These are phyloP conservation scores for Pyrenophora seminiperda DNA, from an alignment of 2,329 filamentous ascomycete species.

Conservation along the genomic window DNA sequence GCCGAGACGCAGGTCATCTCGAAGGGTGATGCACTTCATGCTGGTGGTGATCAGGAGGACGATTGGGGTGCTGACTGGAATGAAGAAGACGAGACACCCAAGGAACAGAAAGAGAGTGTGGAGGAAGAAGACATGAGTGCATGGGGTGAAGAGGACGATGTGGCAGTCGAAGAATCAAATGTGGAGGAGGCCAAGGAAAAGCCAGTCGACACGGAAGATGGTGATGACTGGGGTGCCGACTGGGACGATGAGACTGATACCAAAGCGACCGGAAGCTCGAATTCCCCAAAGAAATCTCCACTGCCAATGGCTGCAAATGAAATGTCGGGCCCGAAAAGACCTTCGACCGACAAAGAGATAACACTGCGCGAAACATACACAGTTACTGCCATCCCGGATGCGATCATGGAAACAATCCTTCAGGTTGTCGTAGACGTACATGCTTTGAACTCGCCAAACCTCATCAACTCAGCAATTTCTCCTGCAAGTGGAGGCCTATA, in stretches of 20 bases:
- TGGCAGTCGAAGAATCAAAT: constrained; percentile 24
- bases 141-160: constrained; percentile 53
- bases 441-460: constrained; percentile 59
- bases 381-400: constrained; percentile 84
- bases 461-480: constrained; percentile 61
- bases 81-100: constrained; percentile 54
- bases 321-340: constrained; percentile 7
- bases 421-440: constrained; percentile 53
- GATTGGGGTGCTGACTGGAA: constrained; percentile 87
- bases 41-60: constrained; percentile 54
- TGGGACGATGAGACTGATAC: constrained; percentile 72
- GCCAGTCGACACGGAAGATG: constrained; percentile 46
- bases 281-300: constrained; percentile 31
- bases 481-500: constrained; percentile 73
- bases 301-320: constrained; percentile 8
- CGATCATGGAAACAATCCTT: constrained; percentile 72
- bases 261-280: constrained; percentile 18
- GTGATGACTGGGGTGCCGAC: constrained; percentile 72
- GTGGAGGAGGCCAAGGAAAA: constrained; percentile 44
- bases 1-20: constrained; percentile 83
- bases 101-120: constrained; percentile 27
- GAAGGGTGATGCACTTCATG: constrained; percentile 68
- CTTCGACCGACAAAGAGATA: constrained; percentile 62
- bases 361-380: constrained; percentile 84
- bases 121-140: constrained; percentile 57